phyloP scores from a whole-genome alignment of 495 filamentous ascomycete genomes.

The Hypoxylon cercidicola region DNA sequence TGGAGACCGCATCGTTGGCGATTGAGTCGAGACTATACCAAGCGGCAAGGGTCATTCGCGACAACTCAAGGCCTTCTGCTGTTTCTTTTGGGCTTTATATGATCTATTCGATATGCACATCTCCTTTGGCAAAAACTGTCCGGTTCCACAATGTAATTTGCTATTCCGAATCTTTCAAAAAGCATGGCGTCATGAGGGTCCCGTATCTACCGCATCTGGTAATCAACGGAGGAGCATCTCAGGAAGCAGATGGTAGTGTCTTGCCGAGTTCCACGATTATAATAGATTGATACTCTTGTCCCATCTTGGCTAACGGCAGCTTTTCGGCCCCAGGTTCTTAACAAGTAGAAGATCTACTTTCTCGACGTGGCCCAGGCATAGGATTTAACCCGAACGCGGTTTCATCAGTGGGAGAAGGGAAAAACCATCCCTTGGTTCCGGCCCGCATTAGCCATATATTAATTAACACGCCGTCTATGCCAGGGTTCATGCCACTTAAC shows the following conservation, averaged over 20 bases:
- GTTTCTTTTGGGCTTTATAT: slow-evolving; percentile 25
- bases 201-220: slow-evolving; percentile 39
- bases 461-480: slow-evolving; percentile 27
- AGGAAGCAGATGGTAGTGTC: slow-evolving; percentile 19
- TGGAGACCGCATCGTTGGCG: slow-evolving; percentile 20
- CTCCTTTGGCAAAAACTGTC: not conserved
- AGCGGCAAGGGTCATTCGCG: slow-evolving; percentile 15
- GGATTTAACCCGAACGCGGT: slow-evolving; percentile 21
- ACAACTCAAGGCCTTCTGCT: not conserved
- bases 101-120: slow-evolving; percentile 4
- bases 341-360: slow-evolving; percentile 62
- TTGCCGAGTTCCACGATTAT: slow-evolving; percentile 30
- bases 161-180: not conserved
- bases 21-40: slow-evolving; percentile 11
- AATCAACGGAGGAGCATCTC: slow-evolving; percentile 40
- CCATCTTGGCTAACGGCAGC: slow-evolving; percentile 78
- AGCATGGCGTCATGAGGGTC: slow-evolving; percentile 11
- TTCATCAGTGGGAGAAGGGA: slow-evolving; percentile 12
- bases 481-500: slow-evolving; percentile 15
- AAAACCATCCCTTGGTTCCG: slow-evolving; percentile 30
- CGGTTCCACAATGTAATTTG: slow-evolving; percentile 10
- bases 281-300: slow-evolving; percentile 39
- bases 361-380: slow-evolving; percentile 10
- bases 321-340: slow-evolving; percentile 69
- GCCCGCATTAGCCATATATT: slow-evolving; percentile 44